Percentiles rank a stretch among this genome's conserved stretches.
phyloP scores from a whole-genome alignment of 345 rosid genomes.

The Camelina neglecta region DNA sequence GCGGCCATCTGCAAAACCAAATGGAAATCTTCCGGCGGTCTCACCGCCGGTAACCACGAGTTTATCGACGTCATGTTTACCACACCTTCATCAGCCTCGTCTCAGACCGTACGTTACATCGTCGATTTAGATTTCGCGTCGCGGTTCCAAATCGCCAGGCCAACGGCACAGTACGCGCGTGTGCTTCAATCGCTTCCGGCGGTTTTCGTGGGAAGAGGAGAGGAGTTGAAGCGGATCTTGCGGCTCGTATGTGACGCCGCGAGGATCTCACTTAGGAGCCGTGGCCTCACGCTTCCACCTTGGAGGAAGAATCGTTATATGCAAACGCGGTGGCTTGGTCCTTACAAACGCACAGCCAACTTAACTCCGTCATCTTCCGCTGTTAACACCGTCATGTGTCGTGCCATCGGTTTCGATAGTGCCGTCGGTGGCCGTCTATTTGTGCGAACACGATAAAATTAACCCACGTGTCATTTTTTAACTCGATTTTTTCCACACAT shows the following conservation, averaged over 20 bases:
- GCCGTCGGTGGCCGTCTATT: conserved; percentile 52
- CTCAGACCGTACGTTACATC: conserved; percentile 54
- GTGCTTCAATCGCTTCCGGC: conserved; percentile 55
- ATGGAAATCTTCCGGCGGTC: conserved; percentile 68
- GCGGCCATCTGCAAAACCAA: conserved; percentile 89
- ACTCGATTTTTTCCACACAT: not conserved
- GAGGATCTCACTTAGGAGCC: conserved; percentile 64
- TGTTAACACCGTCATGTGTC: conserved; percentile 56
- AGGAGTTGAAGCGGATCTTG: conserved; percentile 67
- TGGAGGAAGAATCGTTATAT: conserved; percentile 94
- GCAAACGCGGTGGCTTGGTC: conserved; percentile 87
- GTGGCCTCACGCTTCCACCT: conserved; percentile 73
- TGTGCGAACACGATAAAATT: conserved; percentile 53
- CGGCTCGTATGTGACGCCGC: conserved; percentile 64
- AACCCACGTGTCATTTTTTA: conserved; percentile 13
- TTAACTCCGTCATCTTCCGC: conserved; percentile 28
- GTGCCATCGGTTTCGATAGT: conserved; percentile 73
- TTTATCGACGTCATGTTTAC: conserved; percentile 73
- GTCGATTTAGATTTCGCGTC: conserved; percentile 78
- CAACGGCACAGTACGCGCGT: conserved; percentile 61
- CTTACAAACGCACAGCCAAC: conserved; percentile 66
- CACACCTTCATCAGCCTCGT: conserved; percentile 9
- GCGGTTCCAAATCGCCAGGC: conserved; percentile 87
- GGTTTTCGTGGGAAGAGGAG: conserved; percentile 63
- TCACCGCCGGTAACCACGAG: conserved; percentile 73